Base-by-base conservation (phyloP, 805 yeast species). In the Candida maesae region DNA sequence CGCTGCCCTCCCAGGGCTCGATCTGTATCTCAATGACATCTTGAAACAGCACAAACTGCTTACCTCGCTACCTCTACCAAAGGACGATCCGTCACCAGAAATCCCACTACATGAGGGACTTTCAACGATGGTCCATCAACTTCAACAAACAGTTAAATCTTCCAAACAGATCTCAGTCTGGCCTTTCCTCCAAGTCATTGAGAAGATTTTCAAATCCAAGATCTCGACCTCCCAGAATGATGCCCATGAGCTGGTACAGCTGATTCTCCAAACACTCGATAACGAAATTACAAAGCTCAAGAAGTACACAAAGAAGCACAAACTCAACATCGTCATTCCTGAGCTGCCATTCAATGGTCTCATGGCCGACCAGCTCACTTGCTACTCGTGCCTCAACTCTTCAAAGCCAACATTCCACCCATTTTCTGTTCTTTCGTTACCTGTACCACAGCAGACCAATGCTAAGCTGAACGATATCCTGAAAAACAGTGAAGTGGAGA, bases 211-310 rank as follows among this genome's bases (percentile, higher is more conserved):
- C 63, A 75, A 79, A 41, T 80, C 90, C 4, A 78, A 76, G 49
- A 81, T 93, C 20, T 81, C 95, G 2, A 67, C 84, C 26, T 77
- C 76, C 34, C 99, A 93, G 60, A 95, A 91, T 56, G 99, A 91
- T 65, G 96, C 98, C 0, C 97, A 93, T 53, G 99, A 91, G 56
- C 70, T 93, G 48, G 74, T 91, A 23, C 95, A 88, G 58, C 63
- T 87, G 38, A 71, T 90, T 16, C 65, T 91, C 17, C 95, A 90
- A 53, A 81, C 91, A 0, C 66, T 93, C 37, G 79, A 83, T 37
- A 72, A 71, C 40, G 97, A 91, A 56, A 70, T 75, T 49, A 52
- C 66, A 9, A 64, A 62, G 33, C 44, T 80, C 35, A 61, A 58
- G 25, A 66, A 63, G 35, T 66, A 65, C 37, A 50, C 50, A 10